Base-by-base conservation (phyloP, 2,329 filamentous ascomycete species). In the Keithomyces neogunnii region DNA sequence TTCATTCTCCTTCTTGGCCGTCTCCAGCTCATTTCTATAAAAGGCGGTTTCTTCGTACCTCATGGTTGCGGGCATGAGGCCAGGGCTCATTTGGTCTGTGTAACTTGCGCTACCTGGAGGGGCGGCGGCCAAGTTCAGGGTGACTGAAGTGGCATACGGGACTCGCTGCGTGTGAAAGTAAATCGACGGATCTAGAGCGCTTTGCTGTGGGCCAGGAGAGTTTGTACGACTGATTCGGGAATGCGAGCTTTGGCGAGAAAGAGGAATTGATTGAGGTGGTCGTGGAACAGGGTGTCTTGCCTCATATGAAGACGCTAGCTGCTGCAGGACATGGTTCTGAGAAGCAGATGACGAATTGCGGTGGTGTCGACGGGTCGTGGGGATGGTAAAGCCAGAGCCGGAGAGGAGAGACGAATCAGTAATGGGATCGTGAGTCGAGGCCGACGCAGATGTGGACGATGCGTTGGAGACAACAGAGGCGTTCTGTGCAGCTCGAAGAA, bases 401-500 rank as follows among this genome's bases (percentile, higher is more conserved):
- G 78, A 79, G 45, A 82, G 69, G 29, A 82, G 69, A 43, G 80
- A 76, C 7, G 71, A 66, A 45, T 81, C 76, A 52, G 70, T 64
- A 46, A 72, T 66, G 8, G 70, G 62, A 47, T 78, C 78, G 58
- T 73, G 69, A 38, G 69, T 71, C 19, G 77, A 74, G 52, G 75
- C 74, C 50, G 74, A 74, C 31, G 79, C 72, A 1, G 79, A 82
- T 3, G 76, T 75, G 0, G 81, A 85, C 3, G 82, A 85, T n/a
- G 80, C 66, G 61, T 84, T 85, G 44, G 82, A 85, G 4, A 75
- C 80, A 32, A 83, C 81, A 0, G 82, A 85, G 5, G 81, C 81
- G 61, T 85, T 85, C 53, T 85, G 81, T 29, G 80, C 78, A 32
- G 80, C 77, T 50, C 91, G 87, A n/a, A 97, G 82, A 49, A 89